phyloP scores from a whole-genome alignment of 2,329 filamentous ascomycete species.

The Aureobasidium sp. region DNA sequence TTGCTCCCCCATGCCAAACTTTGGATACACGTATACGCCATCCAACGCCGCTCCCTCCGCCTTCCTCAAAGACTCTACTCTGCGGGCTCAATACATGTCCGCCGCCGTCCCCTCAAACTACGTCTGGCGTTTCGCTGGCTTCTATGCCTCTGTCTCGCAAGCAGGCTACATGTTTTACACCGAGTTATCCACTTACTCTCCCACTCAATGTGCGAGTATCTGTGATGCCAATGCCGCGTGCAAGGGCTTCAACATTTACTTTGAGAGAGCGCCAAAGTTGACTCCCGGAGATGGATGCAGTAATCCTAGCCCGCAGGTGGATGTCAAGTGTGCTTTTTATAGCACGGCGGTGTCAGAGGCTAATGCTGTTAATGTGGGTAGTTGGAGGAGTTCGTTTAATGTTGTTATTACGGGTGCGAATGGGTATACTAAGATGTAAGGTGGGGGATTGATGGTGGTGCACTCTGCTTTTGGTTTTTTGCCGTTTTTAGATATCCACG shows the following conservation, averaged over 20 bases:
- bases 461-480: no score
- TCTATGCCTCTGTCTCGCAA: constrained; percentile 16
- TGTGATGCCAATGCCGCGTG: constrained; percentile 29
- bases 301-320: constrained; percentile 31
- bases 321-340: constrained; percentile 35
- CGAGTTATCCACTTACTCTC: constrained; percentile 27
- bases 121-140: constrained; percentile 23
- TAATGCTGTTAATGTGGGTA: constrained; percentile 24
- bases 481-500: no score
- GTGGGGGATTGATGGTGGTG: not conserved
- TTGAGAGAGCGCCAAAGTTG: constrained; percentile 28
- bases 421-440: constrained; percentile 23
- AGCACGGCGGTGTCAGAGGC: constrained; percentile 27
- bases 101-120: constrained; percentile 21
- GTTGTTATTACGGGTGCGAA: constrained; percentile 25
- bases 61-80: constrained; percentile 13
- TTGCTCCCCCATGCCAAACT: not conserved
- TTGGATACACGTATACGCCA: constrained; percentile 7
- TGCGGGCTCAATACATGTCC: constrained; percentile 3
- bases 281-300: constrained; percentile 28
- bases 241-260: constrained; percentile 31
- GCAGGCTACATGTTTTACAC: constrained; percentile 22
- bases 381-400: constrained; percentile 24
- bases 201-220: constrained; percentile 24
- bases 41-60: constrained; percentile 10